Evolutionary conservation across 306 rosid species (phyloP).

Genomic region (Dalbergia cultrata): DNA sequence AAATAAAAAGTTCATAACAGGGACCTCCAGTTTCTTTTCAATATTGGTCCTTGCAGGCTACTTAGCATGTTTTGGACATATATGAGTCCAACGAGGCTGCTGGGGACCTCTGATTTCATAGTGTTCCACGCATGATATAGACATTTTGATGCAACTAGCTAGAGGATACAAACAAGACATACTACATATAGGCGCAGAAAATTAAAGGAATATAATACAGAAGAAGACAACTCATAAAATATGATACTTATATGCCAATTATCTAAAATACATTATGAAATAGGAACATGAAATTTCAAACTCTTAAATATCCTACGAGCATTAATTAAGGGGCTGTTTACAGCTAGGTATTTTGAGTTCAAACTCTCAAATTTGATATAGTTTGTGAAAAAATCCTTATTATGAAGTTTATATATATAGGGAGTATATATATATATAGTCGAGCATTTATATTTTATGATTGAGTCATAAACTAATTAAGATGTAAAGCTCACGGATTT

Average conservation of each 20-base stretch:
- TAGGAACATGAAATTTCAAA: neutral
- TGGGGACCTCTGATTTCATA: neutral
- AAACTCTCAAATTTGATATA: too few relatives aligned
- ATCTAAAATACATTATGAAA: neutral
- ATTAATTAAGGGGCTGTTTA: too few relatives aligned
- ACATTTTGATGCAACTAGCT: neutral
- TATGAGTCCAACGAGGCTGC: neutral
- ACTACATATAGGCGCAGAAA: neutral
- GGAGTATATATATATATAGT: too few relatives aligned
- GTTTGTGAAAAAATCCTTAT: too few relatives aligned
- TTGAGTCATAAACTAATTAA: neutral
- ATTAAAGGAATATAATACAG: neutral
- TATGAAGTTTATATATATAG: too few relatives aligned
- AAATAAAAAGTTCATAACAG: too few relatives aligned
- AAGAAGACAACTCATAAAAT: neutral
- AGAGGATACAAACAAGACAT: neutral
- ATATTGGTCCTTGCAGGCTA: neutral
- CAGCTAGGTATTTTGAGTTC: too few relatives aligned
- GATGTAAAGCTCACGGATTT: neutral
- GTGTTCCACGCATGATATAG: constrained; percentile 35
- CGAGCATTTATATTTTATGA: neutral
- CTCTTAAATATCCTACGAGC: neutral
- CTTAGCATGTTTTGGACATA: neutral
- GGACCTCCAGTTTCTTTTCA: constrained; percentile 4
- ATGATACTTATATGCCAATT: neutral